These are phyloP conservation scores for Porpolomopsis calyptriformis DNA, from an alignment of 768 basidiomycete species.

Conservation along the genomic window DNA sequence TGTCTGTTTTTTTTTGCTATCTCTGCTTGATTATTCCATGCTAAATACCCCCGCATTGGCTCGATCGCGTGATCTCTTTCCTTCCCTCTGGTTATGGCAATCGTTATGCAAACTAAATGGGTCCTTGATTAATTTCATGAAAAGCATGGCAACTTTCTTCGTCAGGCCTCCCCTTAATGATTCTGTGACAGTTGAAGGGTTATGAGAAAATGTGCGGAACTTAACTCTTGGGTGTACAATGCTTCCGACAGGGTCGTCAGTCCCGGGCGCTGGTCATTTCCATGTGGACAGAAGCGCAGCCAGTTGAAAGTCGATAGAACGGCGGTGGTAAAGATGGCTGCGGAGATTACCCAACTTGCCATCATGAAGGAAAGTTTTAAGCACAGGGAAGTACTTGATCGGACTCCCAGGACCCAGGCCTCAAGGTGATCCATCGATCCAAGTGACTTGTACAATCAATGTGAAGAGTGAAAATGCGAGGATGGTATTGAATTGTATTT, in stretches of 20 bases:
- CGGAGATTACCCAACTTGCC: no score
- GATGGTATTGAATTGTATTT: no score
- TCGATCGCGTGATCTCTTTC: no score
- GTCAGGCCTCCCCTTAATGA: constrained; percentile 7
- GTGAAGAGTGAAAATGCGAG: no score
- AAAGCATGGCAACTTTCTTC: not conserved
- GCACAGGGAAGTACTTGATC: not conserved
- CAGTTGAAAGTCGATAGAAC: not conserved
- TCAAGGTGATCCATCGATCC: no score
- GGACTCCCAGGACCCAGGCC: no score
- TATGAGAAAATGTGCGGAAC: not conserved
- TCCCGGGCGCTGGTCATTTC: not conserved
- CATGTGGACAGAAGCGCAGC: not conserved
- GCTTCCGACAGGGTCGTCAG: not conserved
- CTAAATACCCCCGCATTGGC: no score
- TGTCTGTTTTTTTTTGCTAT: not conserved
- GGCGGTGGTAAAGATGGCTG: not conserved
- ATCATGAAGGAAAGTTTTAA: not conserved
- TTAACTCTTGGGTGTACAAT: not conserved
- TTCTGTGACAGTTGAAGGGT: not conserved
- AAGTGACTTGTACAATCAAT: no score
- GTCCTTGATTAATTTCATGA: no score
- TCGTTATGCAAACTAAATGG: no score
- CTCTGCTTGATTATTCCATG: not conserved
- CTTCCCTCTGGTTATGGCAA: no score